Base-by-base conservation (phyloP, 352 stramenopile species). In the Pythium insidiosum region DNA sequence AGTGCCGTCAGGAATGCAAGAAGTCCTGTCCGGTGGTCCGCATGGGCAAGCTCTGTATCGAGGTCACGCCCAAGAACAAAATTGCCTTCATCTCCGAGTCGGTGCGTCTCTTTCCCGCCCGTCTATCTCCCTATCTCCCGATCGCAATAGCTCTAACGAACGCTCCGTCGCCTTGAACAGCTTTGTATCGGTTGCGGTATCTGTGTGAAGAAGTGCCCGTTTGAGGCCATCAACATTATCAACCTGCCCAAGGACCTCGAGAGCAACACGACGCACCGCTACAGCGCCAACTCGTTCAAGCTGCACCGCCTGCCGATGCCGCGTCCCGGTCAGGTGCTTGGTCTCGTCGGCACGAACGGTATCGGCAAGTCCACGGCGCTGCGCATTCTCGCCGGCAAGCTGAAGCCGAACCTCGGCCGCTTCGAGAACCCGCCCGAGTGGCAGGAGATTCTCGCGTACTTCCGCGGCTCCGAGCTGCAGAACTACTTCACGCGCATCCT, bases 401-500 rank as follows among this genome's bases (percentile, higher is more conserved):
- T 99, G 47, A 99, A 99, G 79, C 97, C 97, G 15, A 99, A 99
- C 67, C 74, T 99, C 1, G 97, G 97, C 50, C 78, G 85, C 42
- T 98, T 90, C 63, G 95, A 98, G 38, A 82, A 76, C 33, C 95
- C 96, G 19, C 97, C 97, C 21, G 96, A 99, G 73, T 99, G 97
- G 97, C 86, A 98, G 68, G 96, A 99, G 57, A 99, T 99, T 59
- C 70, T 99, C 12, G 91, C 94, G 31, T 93, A 99, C 77, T 99
- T 99, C 63, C 93, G 97, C 23, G 89, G 89, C 29, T 96, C 79
- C 41, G 94, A 98, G 64, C 74, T 98, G 50, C 97, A 99, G 68
- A 99, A 99, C 73, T 99, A 99, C 78, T 99, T 99, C 50, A 99
- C 95, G 37, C 94, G 95, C 49, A 98, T 99, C 59, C 73, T 99